These are phyloP conservation scores for Neonectria punicea DNA, from an alignment of 2,329 filamentous ascomycete genomes.

Conservation along the genomic window DNA sequence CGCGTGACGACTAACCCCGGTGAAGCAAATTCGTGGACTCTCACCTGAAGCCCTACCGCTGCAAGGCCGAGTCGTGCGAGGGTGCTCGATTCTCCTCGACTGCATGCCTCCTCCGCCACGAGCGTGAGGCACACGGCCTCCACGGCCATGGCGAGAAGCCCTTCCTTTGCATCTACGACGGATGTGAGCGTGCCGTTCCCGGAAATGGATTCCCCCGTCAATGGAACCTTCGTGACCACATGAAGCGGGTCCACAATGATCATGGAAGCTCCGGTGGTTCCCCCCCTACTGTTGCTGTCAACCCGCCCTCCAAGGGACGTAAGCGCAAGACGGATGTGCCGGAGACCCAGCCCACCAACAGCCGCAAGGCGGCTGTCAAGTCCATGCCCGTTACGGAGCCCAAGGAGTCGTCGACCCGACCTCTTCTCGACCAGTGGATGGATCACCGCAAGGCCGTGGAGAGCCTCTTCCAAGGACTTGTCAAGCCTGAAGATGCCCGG, in stretches of 20 bases:
- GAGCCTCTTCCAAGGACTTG: slow-evolving; percentile 63
- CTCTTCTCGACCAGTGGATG: slow-evolving; percentile 65
- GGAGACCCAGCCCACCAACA: slow-evolving; percentile 51
- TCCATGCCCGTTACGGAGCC: slow-evolving; percentile 48
- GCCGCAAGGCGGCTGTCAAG: slow-evolving; percentile 63
- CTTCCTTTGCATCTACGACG: slow-evolving; percentile 86
- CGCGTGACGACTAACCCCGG: slow-evolving; percentile 35
- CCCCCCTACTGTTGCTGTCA: slow-evolving; percentile 48
- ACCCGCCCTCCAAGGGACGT: slow-evolving; percentile 58
- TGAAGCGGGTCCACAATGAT: slow-evolving; percentile 90
- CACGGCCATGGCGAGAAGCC: slow-evolving; percentile 95
- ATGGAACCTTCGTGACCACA: slow-evolving; percentile 97
- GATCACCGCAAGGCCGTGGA: slow-evolving; percentile 73
- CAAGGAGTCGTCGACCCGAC: slow-evolving; percentile 49
- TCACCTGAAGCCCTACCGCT: slow-evolving; percentile 94
- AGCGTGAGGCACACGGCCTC: slow-evolving; percentile 94
- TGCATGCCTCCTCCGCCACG: slow-evolving; percentile 91
- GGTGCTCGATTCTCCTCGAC: slow-evolving; percentile 94
- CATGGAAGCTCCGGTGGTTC: slow-evolving; percentile 57
- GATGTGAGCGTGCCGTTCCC: slow-evolving; percentile 83
- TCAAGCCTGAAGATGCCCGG: slow-evolving; percentile 62
- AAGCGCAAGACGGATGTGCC: slow-evolving; percentile 67
- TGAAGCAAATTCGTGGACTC: slow-evolving; percentile 95
- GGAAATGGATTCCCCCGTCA: slow-evolving; percentile 93
- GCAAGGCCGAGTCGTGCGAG: slow-evolving; percentile 86